Percentiles rank a stretch among this genome's conserved stretches.
Evolutionary conservation across 2,329 filamentous ascomycete species (phyloP).

Genomic region (Nannizzia gypsea): DNA sequence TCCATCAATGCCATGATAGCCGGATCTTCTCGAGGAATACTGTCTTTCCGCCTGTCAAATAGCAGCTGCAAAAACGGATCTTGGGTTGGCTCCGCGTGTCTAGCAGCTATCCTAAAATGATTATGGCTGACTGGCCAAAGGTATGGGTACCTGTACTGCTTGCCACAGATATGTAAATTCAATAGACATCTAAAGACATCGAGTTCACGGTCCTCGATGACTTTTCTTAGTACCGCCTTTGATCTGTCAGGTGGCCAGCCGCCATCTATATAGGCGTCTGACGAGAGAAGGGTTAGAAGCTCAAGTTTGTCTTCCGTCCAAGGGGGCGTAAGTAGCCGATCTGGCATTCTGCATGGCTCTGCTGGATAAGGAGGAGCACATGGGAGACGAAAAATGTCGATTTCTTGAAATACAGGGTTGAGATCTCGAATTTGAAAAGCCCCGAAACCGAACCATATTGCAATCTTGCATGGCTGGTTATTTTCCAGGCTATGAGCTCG

Average conservation of each 20-base stretch:
- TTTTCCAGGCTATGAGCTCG: constrained; percentile 11
- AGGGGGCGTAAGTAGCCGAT: constrained; percentile 27
- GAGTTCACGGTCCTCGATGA: constrained; percentile 27
- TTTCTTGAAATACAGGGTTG: constrained; percentile 20
- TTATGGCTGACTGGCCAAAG: constrained; percentile 25
- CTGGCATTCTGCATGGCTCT: constrained; percentile 26
- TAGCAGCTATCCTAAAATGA: constrained; percentile 24
- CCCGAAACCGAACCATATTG: constrained; percentile 30
- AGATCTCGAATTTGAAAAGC: constrained; percentile 25
- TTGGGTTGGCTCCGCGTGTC: constrained; percentile 17
- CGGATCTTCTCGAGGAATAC: constrained; percentile 18
- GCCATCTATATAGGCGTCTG: constrained; percentile 29
- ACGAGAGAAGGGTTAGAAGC: constrained; percentile 28
- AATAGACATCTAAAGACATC: constrained; percentile 24
- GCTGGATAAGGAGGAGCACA: constrained; percentile 15
- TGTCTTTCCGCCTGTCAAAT: constrained; percentile 24
- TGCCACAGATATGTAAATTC: constrained; percentile 21
- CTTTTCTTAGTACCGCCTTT: constrained; percentile 21
- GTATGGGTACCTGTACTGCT: constrained; percentile 22
- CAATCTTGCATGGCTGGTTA: constrained; percentile 19
- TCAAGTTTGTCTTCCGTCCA: constrained; percentile 31
- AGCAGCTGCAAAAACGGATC: constrained; percentile 25
- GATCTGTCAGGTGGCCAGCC: constrained; percentile 23
- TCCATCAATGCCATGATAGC: constrained; percentile 19
- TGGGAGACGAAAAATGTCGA: constrained; percentile 28